These are phyloP conservation scores for Prunella vulgaris DNA, from an alignment of 257 asterid species.

Conservation along the genomic window DNA sequence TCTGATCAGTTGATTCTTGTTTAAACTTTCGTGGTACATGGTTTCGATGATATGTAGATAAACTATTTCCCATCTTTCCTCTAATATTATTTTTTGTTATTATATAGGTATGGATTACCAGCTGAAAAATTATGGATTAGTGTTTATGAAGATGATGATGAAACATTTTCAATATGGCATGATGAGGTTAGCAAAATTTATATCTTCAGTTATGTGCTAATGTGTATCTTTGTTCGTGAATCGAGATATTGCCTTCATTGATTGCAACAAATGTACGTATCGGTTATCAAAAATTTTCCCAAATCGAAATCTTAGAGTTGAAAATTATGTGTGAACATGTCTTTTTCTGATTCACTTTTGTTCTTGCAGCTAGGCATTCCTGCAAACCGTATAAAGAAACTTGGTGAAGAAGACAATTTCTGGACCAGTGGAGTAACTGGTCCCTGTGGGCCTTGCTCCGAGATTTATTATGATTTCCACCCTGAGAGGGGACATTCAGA, in stretches of 20 bases:
- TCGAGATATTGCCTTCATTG: background rate
- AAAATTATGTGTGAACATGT: background rate
- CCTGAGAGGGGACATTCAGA: constrained; percentile 72
- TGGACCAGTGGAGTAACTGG: constrained; percentile 97
- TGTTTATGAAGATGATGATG: background rate
- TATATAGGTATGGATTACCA: background rate
- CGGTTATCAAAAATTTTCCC: background rate
- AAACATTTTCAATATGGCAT: background rate
- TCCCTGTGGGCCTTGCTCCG: constrained; percentile 98
- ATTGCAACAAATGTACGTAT: background rate
- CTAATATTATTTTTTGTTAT: background rate
- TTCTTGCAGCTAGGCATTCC: constrained; percentile 76
- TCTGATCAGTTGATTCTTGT: constrained; percentile 2
- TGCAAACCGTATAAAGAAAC: constrained; percentile 61
- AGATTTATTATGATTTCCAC: constrained; percentile 86
- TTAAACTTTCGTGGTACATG: background rate
- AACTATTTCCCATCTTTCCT: background rate
- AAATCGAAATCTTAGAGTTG: background rate
- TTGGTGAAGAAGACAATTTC: constrained; percentile 92
- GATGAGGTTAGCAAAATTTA: background rate
- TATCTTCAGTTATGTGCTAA: background rate
- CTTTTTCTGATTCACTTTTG: constrained; percentile 1
- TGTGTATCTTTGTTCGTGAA: too few relatives aligned
- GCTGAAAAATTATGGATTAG: background rate
- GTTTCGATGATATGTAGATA: background rate